Evolutionary conservation across 148 eudicot genomes (phyloP).

Genomic region (Vaccinium macrocarpon): DNA sequence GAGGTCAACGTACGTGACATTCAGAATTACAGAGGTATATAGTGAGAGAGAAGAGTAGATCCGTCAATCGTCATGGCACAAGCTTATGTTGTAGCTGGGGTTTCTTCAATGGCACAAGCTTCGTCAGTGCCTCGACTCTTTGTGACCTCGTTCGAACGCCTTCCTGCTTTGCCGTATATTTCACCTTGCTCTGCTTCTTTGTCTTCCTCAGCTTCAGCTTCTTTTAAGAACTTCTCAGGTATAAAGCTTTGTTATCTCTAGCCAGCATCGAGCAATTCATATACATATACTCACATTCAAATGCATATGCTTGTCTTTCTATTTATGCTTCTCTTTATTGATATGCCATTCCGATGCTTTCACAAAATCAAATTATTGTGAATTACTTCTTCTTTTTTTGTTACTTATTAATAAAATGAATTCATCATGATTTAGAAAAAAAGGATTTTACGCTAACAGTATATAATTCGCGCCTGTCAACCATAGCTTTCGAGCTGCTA

Average conservation of each 20-base stretch:
- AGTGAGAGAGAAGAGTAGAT: background rate
- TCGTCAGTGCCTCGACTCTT: slow-evolving; percentile 38
- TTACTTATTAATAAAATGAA: background rate
- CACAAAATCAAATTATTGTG: background rate
- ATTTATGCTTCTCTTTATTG: background rate
- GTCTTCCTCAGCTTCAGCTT: slow-evolving; percentile 21
- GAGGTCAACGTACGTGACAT: background rate
- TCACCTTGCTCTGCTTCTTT: slow-evolving; percentile 30
- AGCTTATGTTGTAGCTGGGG: slow-evolving; percentile 21
- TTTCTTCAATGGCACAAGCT: slow-evolving; percentile 43
- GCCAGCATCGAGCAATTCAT: background rate
- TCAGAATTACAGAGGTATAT: background rate
- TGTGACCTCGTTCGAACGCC: slow-evolving; percentile 9
- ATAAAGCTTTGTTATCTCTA: slow-evolving; percentile 18
- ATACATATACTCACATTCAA: background rate
- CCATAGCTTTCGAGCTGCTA: background rate
- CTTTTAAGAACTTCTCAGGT: slow-evolving; percentile 36
- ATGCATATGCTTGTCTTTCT: background rate
- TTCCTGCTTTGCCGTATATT: slow-evolving; percentile 37
- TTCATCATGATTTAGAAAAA: background rate
- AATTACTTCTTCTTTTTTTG: background rate
- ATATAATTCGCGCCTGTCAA: background rate
- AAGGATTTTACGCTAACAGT: background rate
- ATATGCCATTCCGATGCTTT: background rate
- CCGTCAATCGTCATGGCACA: slow-evolving; percentile 23